Evolutionary conservation across 140 eudicot genomes (phyloP), one percentile per base, ranked within the genome.

Genomic region (Flaveria floridana): DNA sequence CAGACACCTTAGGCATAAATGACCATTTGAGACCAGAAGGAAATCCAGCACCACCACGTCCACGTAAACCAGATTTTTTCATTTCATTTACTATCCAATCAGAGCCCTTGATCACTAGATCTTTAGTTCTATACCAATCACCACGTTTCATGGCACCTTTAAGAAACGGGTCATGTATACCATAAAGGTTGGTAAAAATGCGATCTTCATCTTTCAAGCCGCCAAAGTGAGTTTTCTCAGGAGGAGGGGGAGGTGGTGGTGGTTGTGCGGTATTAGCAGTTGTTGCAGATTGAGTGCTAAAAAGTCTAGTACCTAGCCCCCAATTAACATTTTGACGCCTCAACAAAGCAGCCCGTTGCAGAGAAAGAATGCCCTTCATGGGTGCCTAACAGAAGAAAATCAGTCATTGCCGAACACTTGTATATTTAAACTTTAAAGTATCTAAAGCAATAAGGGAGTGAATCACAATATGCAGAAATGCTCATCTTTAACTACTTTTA

Each of bases 31-130:
- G 94, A 42, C 99, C 99, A 44, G 99, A 90, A 26, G 97, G 96
- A 72, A 94, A 94, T 42, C 99, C 99, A 55, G 99, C 99, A 47
- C 99, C 99, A 82, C 99, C 99, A 79, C 99, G 97, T 44, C 99
- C 99, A 50, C 97, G 94, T 26, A 94, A 84, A 41, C 99, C 99
- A 18, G 99, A 94, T 37, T 88, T 88, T 83, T 94, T 94, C 89
- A 94, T 90, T 76, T 94, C 98, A 66, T 82, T 88, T 39, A 93
- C 96, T 3, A 93, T 93, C 97, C 98, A 93, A 63, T 93, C 98
- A 47, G 96, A 1, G 13, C 98, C 98, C 86, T 93, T 93, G 70
- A 86, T 44, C n/a, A 93, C 97, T 53, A 93, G 72, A 79, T 93
- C 98, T 78, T 93, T 93, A 7, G 98, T 93, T 75, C 98, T 82